Conservation (phyloP, 805 yeast species). For the Blastobotrys mokoenaii region DNA sequence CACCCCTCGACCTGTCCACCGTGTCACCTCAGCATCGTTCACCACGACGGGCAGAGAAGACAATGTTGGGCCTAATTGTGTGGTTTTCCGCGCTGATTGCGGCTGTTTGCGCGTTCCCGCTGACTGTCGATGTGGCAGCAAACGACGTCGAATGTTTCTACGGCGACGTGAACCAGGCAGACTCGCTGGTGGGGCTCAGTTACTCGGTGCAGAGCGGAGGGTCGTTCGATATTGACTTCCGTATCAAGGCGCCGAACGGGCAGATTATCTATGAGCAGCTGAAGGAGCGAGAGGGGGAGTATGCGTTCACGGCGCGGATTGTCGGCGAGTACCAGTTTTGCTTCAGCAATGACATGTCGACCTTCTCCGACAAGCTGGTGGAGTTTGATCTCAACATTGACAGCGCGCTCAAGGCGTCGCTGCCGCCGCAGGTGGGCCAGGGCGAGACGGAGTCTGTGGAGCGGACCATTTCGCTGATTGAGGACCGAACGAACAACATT, state of each 20-base stretch:
- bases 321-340: conserved; percentile 84
- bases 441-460: conserved; percentile 26
- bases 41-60: no score
- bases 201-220: conserved; percentile 83
- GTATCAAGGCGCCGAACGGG: conserved; percentile 46
- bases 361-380: conserved; percentile 72
- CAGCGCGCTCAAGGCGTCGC: conserved; percentile 44
- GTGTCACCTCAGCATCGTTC: no score
- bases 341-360: conserved; percentile 72
- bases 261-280: conserved; percentile 43
- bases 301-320: conserved; percentile 53
- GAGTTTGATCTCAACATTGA: conserved; percentile 64
- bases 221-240: conserved; percentile 69
- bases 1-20: no score
- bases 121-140: conserved; percentile 69
- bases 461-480: conserved; percentile 22
- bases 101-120: conserved; percentile 36
- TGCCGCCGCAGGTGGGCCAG: conserved; percentile 38
- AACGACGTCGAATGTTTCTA: conserved; percentile 67
- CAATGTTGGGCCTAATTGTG: no score
- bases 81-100: not conserved
- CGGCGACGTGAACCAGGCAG: conserved; percentile 52
- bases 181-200: conserved; percentile 59
- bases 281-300: conserved; percentile 73
- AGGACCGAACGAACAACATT: conserved; percentile 23